These are phyloP conservation scores for Phytophthora macrochlamydospora DNA, from an alignment of 352 stramenopile species.

Conservation along the genomic window DNA sequence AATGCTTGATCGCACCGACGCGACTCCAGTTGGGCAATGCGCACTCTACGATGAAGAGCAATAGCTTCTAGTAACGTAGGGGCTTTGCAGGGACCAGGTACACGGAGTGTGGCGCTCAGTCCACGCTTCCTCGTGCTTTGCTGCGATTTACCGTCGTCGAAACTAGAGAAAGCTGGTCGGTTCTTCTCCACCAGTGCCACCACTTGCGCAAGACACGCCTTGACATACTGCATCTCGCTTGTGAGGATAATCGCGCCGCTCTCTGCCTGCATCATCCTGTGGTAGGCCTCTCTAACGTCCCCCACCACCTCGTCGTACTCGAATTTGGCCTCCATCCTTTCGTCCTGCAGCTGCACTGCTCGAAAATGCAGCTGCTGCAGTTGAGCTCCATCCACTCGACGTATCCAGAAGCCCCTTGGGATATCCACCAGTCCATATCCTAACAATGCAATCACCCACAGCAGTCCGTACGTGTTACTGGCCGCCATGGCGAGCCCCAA, in stretches of 20 bases:
- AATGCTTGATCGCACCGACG: constrained; percentile 64
- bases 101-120: neutral
- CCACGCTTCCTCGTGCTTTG: constrained; percentile 31
- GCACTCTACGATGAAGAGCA: constrained; percentile 53
- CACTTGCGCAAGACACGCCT: constrained; percentile 49
- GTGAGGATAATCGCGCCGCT: constrained; percentile 68
- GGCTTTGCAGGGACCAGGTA: constrained; percentile 16
- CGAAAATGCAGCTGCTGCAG: constrained; percentile 57
- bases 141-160: constrained; percentile 12
- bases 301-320: constrained; percentile 57
- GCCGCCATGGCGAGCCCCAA: constrained; percentile 61
- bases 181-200: constrained; percentile 35
- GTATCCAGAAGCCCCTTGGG: constrained; percentile 55
- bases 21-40: constrained; percentile 41
- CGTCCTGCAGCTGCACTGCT: constrained; percentile 63
- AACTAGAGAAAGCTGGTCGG: constrained; percentile 24
- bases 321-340: constrained; percentile 70
- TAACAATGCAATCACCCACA: constrained; percentile 65
- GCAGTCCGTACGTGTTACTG: constrained; percentile 72
- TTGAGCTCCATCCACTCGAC: constrained; percentile 37
- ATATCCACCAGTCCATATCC: constrained; percentile 70
- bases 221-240: constrained; percentile 67
- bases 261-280: constrained; percentile 60
- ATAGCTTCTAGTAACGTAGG: constrained; percentile 54
- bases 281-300: constrained; percentile 39